These are phyloP conservation scores for Collybia nuda DNA, from an alignment of 768 basidiomycete genomes.

Conservation along the genomic window DNA sequence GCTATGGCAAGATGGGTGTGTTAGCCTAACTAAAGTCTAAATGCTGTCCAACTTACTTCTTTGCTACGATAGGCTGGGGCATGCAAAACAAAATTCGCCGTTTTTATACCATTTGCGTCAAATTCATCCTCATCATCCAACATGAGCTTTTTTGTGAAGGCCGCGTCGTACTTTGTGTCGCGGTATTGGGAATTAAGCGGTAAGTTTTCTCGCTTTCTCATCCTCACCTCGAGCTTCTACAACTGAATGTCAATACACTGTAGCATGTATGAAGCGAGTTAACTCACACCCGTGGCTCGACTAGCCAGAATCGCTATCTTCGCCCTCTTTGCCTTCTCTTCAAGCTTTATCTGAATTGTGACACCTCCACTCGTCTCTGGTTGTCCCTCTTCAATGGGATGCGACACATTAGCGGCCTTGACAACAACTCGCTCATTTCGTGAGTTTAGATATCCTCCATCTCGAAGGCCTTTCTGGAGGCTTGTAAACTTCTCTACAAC, in stretches of 20 bases:
- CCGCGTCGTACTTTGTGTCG: conserved; percentile 9
- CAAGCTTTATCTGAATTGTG: not conserved
- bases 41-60: not conserved
- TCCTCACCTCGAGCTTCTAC: conserved; percentile 15
- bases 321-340: conserved; percentile 1
- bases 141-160: conserved; percentile 11
- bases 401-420: not conserved
- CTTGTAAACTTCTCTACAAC: not conserved
- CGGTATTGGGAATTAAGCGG: conserved; percentile 3
- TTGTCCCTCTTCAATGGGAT: not conserved
- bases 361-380: not conserved
- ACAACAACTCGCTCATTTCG: not conserved
- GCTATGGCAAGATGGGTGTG: not conserved
- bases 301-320: not conserved
- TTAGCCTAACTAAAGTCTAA: not conserved
- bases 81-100: not conserved
- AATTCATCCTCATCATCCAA: conserved; percentile 18
- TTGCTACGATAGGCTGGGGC: not conserved
- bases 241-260: not conserved
- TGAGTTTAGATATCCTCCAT: not conserved
- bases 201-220: conserved; percentile 1
- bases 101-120: conserved; percentile 1
- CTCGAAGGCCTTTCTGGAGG: conserved; percentile 2
- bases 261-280: not conserved
- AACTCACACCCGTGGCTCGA: not conserved